Conservation (phyloP, 1,139 yeast species). For the Magnusiomyces suaveolens region DNA sequence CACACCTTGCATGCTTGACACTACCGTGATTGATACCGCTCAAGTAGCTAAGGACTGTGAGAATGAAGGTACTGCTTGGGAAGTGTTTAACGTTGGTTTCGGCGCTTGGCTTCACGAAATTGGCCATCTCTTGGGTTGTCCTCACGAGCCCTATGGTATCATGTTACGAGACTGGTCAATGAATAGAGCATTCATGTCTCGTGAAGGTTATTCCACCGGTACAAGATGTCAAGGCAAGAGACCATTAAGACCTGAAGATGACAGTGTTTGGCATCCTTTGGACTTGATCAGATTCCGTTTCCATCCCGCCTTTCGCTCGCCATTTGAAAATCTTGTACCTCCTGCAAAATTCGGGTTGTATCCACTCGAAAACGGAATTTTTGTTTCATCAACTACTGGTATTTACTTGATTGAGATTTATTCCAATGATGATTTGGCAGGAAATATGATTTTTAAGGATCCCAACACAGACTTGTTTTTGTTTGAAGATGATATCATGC, state of each 20-base stretch:
- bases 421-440: slow-evolving; percentile 55
- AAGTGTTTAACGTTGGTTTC: slow-evolving; percentile 70
- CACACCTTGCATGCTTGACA: slow-evolving; percentile 60
- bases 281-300: slow-evolving; percentile 68
- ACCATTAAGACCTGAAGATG: slow-evolving; percentile 49
- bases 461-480: slow-evolving; percentile 45
- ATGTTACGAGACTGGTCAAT: slow-evolving; percentile 71
- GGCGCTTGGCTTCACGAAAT: slow-evolving; percentile 96
- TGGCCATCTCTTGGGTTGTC: slow-evolving; percentile 84
- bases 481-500: slow-evolving; percentile 39
- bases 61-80: slow-evolving; percentile 86
- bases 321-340: slow-evolving; percentile 43
- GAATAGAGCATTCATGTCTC: slow-evolving; percentile 70
- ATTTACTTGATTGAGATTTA: slow-evolving; percentile 61
- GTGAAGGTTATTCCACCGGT: slow-evolving; percentile 53
- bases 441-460: slow-evolving; percentile 54
- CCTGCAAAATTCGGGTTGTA: slow-evolving; percentile 37
- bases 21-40: slow-evolving; percentile 46
- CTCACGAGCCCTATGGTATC: slow-evolving; percentile 82
- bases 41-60: slow-evolving; percentile 85
- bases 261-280: slow-evolving; percentile 78
- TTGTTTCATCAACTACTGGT: slow-evolving; percentile 51
- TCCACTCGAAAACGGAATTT: slow-evolving; percentile 42
- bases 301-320: slow-evolving; percentile 72
- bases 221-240: slow-evolving; percentile 38